Conservation (phyloP, 768 basidiomycete species). For the Collybia sp. region DNA sequence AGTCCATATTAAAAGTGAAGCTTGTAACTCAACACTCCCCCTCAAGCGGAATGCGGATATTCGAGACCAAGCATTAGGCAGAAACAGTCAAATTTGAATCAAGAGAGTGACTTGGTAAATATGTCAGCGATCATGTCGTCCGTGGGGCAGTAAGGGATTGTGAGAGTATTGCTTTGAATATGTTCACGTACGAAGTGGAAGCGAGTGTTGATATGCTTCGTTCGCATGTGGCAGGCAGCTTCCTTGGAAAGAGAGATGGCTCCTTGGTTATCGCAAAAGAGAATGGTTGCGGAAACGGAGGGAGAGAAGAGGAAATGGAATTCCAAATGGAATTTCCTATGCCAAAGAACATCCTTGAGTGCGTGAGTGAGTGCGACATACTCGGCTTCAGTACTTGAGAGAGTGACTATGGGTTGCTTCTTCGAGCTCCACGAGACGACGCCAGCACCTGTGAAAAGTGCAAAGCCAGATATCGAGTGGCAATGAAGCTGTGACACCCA, state of each 20-base stretch:
- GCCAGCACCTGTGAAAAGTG: slow-evolving; percentile 29
- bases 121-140: neutral
- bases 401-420: too few relatives aligned
- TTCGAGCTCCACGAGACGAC: slow-evolving; percentile 26
- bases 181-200: neutral
- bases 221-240: neutral
- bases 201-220: too few relatives aligned
- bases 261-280: slow-evolving; percentile 12
- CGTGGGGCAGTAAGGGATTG: neutral
- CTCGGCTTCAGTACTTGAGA: too few relatives aligned
- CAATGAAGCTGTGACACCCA: slow-evolving; percentile 27
- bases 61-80: neutral
- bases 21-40: too few relatives aligned
- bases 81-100: neutral
- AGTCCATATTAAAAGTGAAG: too few relatives aligned
- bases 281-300: slow-evolving; percentile 13
- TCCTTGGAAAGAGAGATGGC: slow-evolving; percentile 11
- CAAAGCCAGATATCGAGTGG: too few relatives aligned
- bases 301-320: too few relatives aligned
- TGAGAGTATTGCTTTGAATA: neutral
- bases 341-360: too few relatives aligned
- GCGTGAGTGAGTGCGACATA: too few relatives aligned
- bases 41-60: too few relatives aligned
- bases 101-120: neutral
- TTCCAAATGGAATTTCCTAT: too few relatives aligned